These are phyloP conservation scores for Mediolabrus comicus DNA, from an alignment of 108 stramenopile genomes.

Conservation along the genomic window DNA sequence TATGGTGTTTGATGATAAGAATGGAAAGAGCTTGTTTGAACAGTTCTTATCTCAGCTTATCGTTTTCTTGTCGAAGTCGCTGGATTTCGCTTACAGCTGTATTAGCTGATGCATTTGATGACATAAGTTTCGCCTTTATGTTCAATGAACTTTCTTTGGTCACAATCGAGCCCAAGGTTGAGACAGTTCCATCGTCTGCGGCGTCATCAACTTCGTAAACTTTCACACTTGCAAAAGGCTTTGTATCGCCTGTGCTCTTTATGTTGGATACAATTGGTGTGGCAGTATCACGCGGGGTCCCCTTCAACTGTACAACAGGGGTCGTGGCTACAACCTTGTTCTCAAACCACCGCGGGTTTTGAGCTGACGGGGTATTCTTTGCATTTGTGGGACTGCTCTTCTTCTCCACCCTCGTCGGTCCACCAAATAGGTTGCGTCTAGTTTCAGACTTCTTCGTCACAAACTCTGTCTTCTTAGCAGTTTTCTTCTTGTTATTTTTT, in stretches of 20 bases:
- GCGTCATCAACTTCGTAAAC: neutral
- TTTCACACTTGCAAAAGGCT: neutral
- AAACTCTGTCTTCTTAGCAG: neutral
- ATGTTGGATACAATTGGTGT: neutral
- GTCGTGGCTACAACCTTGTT: too few relatives aligned
- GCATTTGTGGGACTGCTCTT: neutral
- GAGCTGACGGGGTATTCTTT: neutral
- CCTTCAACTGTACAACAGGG: neutral
- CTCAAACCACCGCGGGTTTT: too few relatives aligned
- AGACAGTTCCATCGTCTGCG: conserved; percentile 16
- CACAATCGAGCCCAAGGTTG: conserved; percentile 35
- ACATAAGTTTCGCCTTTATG: neutral
- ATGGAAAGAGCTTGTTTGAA: neutral
- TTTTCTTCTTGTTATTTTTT: neutral
- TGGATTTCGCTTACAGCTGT: conserved; percentile 37
- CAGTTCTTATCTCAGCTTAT: conserved; percentile 22
- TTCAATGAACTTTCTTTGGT: conserved; percentile 10
- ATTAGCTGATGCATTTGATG: neutral
- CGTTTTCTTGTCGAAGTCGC: conserved; percentile 33
- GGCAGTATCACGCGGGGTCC: neutral
- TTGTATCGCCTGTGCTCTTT: neutral
- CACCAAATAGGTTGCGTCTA: neutral
- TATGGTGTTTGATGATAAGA: too few relatives aligned
- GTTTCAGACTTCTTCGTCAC: too few relatives aligned
- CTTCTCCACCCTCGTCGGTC: neutral